Evolutionary conservation across 441 rosid species (phyloP).

Genomic region (Geranium incanum): DNA sequence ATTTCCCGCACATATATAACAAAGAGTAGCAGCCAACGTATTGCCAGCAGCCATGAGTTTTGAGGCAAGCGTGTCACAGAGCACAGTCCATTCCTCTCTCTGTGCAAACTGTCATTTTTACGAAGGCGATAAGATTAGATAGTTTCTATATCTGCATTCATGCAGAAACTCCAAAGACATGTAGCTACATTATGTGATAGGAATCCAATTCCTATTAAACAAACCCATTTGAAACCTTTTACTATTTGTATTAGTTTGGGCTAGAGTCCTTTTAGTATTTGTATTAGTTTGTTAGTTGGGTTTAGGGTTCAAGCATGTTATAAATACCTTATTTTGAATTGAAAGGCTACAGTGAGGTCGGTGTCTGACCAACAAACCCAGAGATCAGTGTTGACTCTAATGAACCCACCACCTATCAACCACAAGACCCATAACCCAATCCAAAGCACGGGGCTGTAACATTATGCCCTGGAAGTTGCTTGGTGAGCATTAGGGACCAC

Average conservation of each 20-base stretch:
- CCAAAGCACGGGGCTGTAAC: neutral
- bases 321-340: no score
- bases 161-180: neutral
- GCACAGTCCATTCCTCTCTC: slow-evolving; percentile 79
- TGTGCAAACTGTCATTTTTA: slow-evolving; percentile 66
- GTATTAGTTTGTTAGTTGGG: no score
- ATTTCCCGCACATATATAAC: slow-evolving; percentile 94
- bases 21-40: slow-evolving; percentile 84
- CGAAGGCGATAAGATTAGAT: neutral
- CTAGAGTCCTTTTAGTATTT: no score
- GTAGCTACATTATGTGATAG: neutral
- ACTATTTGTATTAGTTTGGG: no score
- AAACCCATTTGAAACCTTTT: no score
- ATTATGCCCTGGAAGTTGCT: neutral
- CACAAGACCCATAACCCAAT: no score
- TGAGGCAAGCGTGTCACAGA: slow-evolving; percentile 79
- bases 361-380: neutral
- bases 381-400: neutral
- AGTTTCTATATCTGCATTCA: neutral
- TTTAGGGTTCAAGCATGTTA: no score
- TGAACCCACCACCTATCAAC: no score
- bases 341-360: neutral
- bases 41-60: slow-evolving; percentile 68
- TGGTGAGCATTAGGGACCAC: neutral
- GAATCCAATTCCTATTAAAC: no score